Evolutionary conservation across 441 rosid species (phyloP).

Genomic region (Cnidoscolus chayamansa): DNA sequence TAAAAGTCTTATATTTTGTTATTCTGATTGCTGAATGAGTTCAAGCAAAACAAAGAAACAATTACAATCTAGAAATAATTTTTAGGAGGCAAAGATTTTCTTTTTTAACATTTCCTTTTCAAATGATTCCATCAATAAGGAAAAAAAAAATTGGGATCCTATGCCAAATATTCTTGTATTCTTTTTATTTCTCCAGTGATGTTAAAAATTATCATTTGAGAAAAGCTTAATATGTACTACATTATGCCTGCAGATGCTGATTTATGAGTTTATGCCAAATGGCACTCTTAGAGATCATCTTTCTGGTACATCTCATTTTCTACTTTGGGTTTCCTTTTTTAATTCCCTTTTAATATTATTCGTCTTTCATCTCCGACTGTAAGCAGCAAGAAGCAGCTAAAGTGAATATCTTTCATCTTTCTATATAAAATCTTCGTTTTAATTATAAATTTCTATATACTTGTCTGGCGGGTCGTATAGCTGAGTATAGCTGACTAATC

Average conservation of each 20-base stretch:
- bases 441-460: slow-evolving; percentile 6
- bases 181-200: neutral
- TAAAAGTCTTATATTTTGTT: neutral
- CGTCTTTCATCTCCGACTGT: neutral
- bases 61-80: neutral
- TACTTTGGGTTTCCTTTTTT: neutral
- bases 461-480: slow-evolving; percentile 7
- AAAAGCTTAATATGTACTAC: slow-evolving; percentile 8
- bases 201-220: slow-evolving; percentile 9
- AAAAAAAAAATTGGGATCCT: neutral
- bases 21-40: neutral
- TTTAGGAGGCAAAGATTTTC: neutral
- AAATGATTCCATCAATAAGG: neutral
- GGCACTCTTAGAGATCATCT: slow-evolving; percentile 88
- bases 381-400: neutral
- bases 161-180: slow-evolving; percentile 1
- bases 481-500: slow-evolving; percentile 7
- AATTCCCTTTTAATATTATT: neutral
- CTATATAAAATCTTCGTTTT: slow-evolving; percentile 1
- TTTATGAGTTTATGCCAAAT: slow-evolving; percentile 84
- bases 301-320: slow-evolving; percentile 49
- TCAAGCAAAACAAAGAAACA: neutral
- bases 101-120: neutral
- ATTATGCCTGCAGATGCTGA: slow-evolving; percentile 66
- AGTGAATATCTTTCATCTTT: neutral